These are phyloP conservation scores for Penicillium digitatum DNA, from an alignment of 2,329 filamentous ascomycete species.

Conservation along the genomic window DNA sequence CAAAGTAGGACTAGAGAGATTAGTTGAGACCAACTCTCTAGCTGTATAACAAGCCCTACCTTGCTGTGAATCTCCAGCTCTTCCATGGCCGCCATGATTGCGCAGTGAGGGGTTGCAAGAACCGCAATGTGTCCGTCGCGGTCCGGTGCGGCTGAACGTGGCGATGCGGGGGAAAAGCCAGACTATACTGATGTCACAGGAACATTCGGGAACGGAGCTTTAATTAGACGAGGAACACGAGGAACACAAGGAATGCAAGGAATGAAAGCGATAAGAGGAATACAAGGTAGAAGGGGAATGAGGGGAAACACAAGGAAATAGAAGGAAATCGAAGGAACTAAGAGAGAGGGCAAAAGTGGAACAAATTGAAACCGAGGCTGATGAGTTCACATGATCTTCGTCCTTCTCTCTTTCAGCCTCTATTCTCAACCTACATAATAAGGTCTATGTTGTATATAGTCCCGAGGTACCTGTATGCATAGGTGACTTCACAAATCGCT, in stretches of 20 bases:
- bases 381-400: constrained; percentile 18
- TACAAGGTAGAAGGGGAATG: too few relatives aligned
- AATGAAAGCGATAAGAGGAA: too few relatives aligned
- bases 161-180: constrained; percentile 13
- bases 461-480: not conserved
- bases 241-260: too few relatives aligned
- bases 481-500: not conserved
- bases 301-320: not conserved
- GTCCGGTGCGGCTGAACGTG: constrained; percentile 22
- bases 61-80: constrained; percentile 97
- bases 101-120: constrained; percentile 7
- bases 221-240: not conserved
- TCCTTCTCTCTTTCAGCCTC: not conserved
- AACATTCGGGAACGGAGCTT: not conserved
- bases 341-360: constrained; percentile 2
- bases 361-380: constrained; percentile 20
- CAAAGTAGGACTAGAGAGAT: constrained; percentile 71
- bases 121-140: constrained; percentile 10
- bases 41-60: constrained; percentile 51
- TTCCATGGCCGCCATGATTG: constrained; percentile 84
- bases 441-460: not conserved
- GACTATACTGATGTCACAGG: constrained; percentile 2
- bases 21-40: not conserved
- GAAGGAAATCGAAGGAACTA: not conserved
- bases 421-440: not conserved